Conservation (phyloP, 371 early-diverging fungal genomes). For the Mortierella sp. region DNA sequence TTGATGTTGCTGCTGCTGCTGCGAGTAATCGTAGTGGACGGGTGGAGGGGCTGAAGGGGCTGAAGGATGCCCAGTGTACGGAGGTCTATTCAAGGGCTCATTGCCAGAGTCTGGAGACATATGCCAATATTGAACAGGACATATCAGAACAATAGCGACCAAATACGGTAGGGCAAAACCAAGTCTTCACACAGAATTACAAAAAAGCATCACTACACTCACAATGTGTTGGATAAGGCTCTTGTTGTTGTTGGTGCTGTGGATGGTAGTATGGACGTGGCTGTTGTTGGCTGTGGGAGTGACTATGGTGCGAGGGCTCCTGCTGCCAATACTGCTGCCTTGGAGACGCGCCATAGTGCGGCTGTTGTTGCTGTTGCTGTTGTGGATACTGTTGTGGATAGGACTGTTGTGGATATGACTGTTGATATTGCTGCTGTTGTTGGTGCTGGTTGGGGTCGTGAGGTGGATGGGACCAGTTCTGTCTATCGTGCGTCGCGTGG, state of each 20-base stretch:
- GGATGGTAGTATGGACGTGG: constrained; percentile 6
- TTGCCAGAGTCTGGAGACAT: background rate
- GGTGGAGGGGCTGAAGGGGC: background rate
- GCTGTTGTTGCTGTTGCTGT: background rate
- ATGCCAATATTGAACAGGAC: background rate
- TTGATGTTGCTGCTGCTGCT: background rate
- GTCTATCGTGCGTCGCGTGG: constrained; percentile 35
- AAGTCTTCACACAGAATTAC: background rate
- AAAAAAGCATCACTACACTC: constrained; percentile 17
- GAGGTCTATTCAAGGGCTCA: constrained; percentile 11
- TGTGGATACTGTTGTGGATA: constrained; percentile 8
- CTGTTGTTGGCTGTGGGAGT: background rate
- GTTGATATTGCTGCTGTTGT: constrained; percentile 15
- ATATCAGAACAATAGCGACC: background rate
- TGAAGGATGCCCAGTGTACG: constrained; percentile 1
- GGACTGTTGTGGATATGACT: constrained; percentile 23
- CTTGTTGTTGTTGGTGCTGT: constrained; percentile 19
- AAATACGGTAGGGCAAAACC: background rate
- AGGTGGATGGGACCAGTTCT: constrained; percentile 28
- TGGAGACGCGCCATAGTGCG: constrained; percentile 9
- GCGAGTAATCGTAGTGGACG: constrained; percentile 6
- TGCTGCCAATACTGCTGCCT: constrained; percentile 1
- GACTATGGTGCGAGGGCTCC: background rate
- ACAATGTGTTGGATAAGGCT: constrained; percentile 18
- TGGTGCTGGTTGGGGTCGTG: constrained; percentile 29